These are phyloP conservation scores for Gynochthodes officinalis DNA, from an alignment of 257 asterid species.

Conservation along the genomic window DNA sequence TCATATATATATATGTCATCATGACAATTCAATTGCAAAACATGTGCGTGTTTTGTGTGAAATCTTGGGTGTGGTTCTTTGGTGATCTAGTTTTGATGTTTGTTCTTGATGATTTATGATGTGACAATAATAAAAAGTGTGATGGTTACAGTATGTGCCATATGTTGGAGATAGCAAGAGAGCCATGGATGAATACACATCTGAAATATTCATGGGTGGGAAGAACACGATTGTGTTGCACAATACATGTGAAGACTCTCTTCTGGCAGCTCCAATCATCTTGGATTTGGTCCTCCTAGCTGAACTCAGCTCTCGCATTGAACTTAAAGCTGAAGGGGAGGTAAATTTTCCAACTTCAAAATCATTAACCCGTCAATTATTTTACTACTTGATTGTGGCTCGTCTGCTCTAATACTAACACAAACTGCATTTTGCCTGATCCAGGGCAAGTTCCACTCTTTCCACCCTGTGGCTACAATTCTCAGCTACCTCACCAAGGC, in stretches of 20 bases:
- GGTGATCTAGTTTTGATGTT: background rate
- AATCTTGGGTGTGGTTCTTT: too few species aligned
- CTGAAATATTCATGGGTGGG: conserved; percentile 99
- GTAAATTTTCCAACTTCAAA: conserved; percentile 21
- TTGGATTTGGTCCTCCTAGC: conserved; percentile 95
- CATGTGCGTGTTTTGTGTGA: too few species aligned
- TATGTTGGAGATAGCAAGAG: conserved; percentile 98
- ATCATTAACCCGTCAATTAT: background rate
- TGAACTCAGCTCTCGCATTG: conserved; percentile 90
- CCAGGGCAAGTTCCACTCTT: conserved; percentile 89
- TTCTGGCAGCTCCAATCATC: conserved; percentile 93
- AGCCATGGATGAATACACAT: conserved; percentile 98
- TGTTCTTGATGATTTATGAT: conserved; percentile 2
- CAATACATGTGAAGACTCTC: conserved; percentile 97
- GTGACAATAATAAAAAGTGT: background rate
- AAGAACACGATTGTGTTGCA: conserved; percentile 86
- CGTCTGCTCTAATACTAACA: background rate
- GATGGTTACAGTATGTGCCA: conserved; percentile 71
- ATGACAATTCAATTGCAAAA: too few species aligned
- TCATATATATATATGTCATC: background rate
- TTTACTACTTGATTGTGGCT: background rate
- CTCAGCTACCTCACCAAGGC: conserved; percentile 97
- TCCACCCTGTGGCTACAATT: conserved; percentile 94
- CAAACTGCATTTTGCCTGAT: conserved; percentile 7
- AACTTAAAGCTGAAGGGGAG: conserved; percentile 79